A percentile compares a stretch with the other conserved stretches of the same genome.
phyloP scores from a whole-genome alignment of 2,329 filamentous ascomycete species.

The Penicillium occitanis region DNA sequence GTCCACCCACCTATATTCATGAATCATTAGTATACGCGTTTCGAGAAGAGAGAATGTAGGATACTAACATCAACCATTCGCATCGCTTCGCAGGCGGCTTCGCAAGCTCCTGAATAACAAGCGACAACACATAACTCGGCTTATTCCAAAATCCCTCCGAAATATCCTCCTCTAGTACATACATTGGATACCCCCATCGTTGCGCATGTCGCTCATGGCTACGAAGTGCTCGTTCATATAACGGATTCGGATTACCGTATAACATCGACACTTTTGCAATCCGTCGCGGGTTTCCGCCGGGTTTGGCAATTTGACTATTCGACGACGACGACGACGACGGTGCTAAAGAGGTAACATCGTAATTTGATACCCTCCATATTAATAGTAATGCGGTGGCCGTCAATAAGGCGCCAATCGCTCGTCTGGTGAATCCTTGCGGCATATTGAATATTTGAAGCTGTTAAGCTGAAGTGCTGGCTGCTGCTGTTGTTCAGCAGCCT shows the following conservation, averaged over 20 bases:
- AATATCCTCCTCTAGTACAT: constrained; percentile 35
- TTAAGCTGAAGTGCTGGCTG: neutral
- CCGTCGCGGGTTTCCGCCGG: constrained; percentile 5
- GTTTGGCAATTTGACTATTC: neutral
- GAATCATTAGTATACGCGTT: too few species aligned
- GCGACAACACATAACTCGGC: constrained; percentile 30
- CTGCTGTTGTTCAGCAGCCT: neutral
- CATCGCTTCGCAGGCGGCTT: constrained; percentile 33
- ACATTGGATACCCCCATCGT: constrained; percentile 38
- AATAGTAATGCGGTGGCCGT: constrained; percentile 17
- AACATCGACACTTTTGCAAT: constrained; percentile 38
- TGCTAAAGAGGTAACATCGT: neutral
- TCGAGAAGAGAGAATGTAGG: neutral
- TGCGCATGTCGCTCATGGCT: constrained; percentile 37
- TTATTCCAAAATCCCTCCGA: constrained; percentile 39
- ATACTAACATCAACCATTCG: constrained; percentile 40
- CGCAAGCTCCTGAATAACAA: constrained; percentile 36
- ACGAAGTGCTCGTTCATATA: constrained; percentile 39
- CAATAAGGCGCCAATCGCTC: constrained; percentile 19
- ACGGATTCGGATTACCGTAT: constrained; percentile 32
- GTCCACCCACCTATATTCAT: constrained; percentile 32
- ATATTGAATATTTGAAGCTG: constrained; percentile 4
- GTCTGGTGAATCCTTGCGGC: constrained; percentile 21
- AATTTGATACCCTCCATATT: constrained; percentile 19
- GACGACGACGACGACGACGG: neutral